Conservation (phyloP, 75 land plant species). For the Chamaecyparis obtusa region DNA sequence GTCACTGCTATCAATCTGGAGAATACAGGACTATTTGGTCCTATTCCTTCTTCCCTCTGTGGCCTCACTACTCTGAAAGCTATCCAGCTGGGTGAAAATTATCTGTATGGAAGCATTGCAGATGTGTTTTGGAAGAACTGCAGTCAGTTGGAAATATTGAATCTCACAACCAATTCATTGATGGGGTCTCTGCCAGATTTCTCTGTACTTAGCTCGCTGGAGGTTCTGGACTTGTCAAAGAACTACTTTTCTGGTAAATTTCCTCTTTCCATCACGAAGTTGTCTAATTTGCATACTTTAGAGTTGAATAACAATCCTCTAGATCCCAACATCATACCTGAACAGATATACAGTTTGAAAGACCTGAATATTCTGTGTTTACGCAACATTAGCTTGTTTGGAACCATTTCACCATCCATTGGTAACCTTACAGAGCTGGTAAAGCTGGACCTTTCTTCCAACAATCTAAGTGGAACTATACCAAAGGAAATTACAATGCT, state of each 20-base stretch:
- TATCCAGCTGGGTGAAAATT: constrained; percentile 53
- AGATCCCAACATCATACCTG: constrained; percentile 1
- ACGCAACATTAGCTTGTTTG: constrained; percentile 8
- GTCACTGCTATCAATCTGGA: constrained; percentile 49
- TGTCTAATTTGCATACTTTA: constrained; percentile 18
- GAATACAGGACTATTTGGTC: constrained; percentile 18
- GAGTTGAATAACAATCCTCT: constrained; percentile 38
- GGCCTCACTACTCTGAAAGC: constrained; percentile 37
- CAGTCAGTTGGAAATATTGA: constrained; percentile 34
- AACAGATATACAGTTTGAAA: constrained; percentile 10
- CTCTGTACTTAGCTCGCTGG: not conserved
- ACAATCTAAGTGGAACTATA: constrained; percentile 37
- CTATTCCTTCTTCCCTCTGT: constrained; percentile 32
- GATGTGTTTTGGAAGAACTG: constrained; percentile 23
- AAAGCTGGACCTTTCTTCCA: constrained; percentile 14
- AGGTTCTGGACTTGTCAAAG: constrained; percentile 23
- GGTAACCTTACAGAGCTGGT: constrained; percentile 20
- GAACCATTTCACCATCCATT: constrained; percentile 12
- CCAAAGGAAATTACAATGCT: constrained; percentile 42
- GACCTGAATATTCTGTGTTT: constrained; percentile 5
- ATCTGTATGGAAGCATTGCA: constrained; percentile 31
- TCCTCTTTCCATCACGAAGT: constrained; percentile 11
- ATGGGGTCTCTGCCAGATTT: constrained; percentile 34
- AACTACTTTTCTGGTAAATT: constrained; percentile 24
- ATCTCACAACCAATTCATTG: constrained; percentile 55